Evolutionary conservation across 495 filamentous ascomycete species (phyloP).

Genomic region (Penicillium diatomitis): DNA sequence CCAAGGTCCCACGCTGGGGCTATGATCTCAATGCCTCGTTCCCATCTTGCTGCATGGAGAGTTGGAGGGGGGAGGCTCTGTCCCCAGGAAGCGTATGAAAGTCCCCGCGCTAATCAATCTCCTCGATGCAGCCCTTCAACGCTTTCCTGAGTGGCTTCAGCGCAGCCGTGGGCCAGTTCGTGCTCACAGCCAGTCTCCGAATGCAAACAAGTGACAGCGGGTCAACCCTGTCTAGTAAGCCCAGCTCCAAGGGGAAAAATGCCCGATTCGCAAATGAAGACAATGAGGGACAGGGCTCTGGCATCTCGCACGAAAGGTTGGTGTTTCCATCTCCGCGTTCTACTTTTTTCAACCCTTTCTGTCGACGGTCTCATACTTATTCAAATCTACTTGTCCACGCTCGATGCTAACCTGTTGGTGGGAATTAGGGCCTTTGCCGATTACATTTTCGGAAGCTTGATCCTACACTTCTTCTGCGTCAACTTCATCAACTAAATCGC

Average conservation of each 20-base stretch:
- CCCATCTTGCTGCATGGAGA: too few relatives aligned
- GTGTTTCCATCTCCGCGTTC: too few relatives aligned
- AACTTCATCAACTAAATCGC: constrained; percentile 89
- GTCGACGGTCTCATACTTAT: too few relatives aligned
- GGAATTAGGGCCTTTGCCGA: constrained; percentile 81
- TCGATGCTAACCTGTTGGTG: too few relatives aligned
- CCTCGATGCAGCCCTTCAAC: constrained; percentile 73
- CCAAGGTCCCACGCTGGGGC: too few relatives aligned
- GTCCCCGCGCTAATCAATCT: neutral
- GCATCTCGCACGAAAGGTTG: constrained; percentile 41
- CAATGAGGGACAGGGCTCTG: constrained; percentile 21
- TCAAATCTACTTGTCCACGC: too few relatives aligned
- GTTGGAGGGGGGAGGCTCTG: neutral
- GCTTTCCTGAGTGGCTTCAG: constrained; percentile 93
- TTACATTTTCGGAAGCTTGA: constrained; percentile 86
- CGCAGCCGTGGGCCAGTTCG: constrained; percentile 94
- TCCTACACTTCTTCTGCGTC: constrained; percentile 97
- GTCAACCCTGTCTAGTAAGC: constrained; percentile 7
- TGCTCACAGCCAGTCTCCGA: constrained; percentile 78
- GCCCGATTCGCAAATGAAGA: constrained; percentile 18
- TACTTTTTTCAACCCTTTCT: too few relatives aligned
- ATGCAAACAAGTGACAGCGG: constrained; percentile 68
- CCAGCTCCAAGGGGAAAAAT: constrained; percentile 28
- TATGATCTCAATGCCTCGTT: too few relatives aligned
- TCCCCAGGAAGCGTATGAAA: neutral